Percentiles rank a stretch among this genome's conserved stretches.
These are phyloP conservation scores for Globisporangium lucens DNA, from an alignment of 352 stramenopile genomes.

Conservation along the genomic window DNA sequence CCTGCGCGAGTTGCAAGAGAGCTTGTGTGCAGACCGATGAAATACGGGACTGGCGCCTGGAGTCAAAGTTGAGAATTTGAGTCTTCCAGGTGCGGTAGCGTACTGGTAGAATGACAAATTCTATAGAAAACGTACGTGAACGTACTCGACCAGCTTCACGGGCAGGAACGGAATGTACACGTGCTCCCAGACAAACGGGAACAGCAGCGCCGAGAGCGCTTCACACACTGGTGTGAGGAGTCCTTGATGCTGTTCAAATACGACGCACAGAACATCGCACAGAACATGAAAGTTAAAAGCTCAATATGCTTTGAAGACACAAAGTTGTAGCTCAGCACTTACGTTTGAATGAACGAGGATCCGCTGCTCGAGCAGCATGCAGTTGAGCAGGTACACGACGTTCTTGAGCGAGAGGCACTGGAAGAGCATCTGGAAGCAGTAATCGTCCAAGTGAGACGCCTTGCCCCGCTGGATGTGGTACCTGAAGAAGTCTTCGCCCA, in stretches of 20 bases:
- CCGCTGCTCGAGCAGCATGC: conserved; percentile 80
- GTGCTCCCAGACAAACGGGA: conserved; percentile 83
- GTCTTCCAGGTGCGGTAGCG: neutral
- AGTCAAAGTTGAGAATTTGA: neutral
- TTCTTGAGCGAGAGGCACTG: conserved; percentile 78
- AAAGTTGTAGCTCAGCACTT: neutral
- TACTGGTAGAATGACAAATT: neutral
- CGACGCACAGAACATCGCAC: conserved; percentile 6
- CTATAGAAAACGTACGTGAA: conserved; percentile 38
- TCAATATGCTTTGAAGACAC: too few relatives aligned
- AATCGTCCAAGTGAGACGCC: conserved; percentile 61
- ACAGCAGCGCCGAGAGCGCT: conserved; percentile 73
- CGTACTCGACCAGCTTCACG: conserved; percentile 77
- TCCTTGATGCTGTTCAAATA: conserved; percentile 54
- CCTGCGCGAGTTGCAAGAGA: conserved; percentile 68
- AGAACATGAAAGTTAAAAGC: too few relatives aligned
- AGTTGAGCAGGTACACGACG: conserved; percentile 80
- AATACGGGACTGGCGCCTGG: conserved; percentile 77
- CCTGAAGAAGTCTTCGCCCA: conserved; percentile 38
- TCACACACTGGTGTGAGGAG: conserved; percentile 77
- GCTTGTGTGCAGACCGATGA: conserved; percentile 85
- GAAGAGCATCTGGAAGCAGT: conserved; percentile 80
- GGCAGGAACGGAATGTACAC: conserved; percentile 87
- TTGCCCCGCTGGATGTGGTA: conserved; percentile 67
- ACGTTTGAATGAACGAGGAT: conserved; percentile 81